Evolutionary conservation across 176 grass and related monocot genomes (phyloP).

Genomic region (Raddia guianensis): DNA sequence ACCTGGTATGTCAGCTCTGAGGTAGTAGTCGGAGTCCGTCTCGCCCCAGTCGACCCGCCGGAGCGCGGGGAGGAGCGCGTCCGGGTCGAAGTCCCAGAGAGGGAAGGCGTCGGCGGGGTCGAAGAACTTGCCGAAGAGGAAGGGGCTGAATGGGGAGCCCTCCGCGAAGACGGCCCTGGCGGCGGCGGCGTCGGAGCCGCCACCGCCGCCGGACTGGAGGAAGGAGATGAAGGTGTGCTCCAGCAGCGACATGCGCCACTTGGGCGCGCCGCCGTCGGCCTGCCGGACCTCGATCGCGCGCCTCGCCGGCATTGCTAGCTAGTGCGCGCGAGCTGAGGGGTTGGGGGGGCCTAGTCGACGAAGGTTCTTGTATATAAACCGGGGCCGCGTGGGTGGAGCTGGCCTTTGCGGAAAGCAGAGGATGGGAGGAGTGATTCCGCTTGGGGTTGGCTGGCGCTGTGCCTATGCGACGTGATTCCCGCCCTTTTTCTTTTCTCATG

Average conservation of each 20-base stretch:
- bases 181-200: conserved; percentile 31
- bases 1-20: conserved; percentile 76
- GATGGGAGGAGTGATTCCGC: conserved; percentile 56
- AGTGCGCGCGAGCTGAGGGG: background rate
- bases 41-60: conserved; percentile 72
- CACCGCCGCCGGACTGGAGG: conserved; percentile 24
- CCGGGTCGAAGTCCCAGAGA: conserved; percentile 89
- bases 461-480: conserved; percentile 39
- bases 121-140: conserved; percentile 94
- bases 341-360: background rate
- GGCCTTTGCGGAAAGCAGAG: conserved; percentile 51
- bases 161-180: conserved; percentile 72
- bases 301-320: conserved; percentile 54
- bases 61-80: conserved; percentile 60
- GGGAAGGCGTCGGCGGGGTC: conserved; percentile 93
- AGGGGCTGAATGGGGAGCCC: conserved; percentile 78
- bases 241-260: conserved; percentile 78
- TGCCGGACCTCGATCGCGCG: conserved; percentile 73
- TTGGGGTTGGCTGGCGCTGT: conserved; percentile 25
- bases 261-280: conserved; percentile 37
- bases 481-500: conserved; percentile 31
- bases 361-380: conserved; percentile 5
- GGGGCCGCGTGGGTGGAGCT: conserved; percentile 34
- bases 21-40: conserved; percentile 59
- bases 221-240: conserved; percentile 67